Percentiles rank a stretch among this genome's conserved stretches.
Evolutionary conservation across 2,329 filamentous ascomycete species (phyloP).

Genomic region (Aspergillus terreus): DNA sequence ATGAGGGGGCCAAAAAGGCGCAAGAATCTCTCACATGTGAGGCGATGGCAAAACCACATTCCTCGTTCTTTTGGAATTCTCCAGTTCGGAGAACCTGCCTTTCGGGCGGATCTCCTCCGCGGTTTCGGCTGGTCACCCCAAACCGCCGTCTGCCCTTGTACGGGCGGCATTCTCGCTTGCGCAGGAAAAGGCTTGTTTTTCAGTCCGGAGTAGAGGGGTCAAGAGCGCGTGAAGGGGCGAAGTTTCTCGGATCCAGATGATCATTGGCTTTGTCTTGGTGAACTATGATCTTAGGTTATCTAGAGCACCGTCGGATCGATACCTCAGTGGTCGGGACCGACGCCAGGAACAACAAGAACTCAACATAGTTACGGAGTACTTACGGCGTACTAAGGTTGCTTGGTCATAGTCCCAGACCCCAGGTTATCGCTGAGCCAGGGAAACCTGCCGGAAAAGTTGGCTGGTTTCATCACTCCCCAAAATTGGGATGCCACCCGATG

Average conservation of each 20-base stretch:
- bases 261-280: background rate
- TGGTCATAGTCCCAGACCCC: background rate
- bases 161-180: background rate
- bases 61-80: background rate
- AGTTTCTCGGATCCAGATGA: background rate
- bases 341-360: background rate
- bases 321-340: background rate
- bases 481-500: no score
- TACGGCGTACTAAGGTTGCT: background rate
- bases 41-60: background rate
- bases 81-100: slow-evolving; percentile 10
- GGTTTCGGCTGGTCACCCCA: background rate
- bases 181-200: background rate
- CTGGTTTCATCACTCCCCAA: no score
- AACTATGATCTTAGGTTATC: background rate
- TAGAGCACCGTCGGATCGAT: background rate
- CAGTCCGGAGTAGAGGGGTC: background rate
- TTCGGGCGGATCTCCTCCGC: slow-evolving; percentile 3
- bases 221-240: background rate
- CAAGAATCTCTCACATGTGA: background rate
- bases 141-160: background rate
- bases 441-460: no score
- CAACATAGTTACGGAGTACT: background rate
- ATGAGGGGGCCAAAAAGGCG: background rate
- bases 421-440: background rate